These are phyloP conservation scores for Glarea lozoyensis DNA, from an alignment of 495 filamentous ascomycete genomes.

Conservation along the genomic window DNA sequence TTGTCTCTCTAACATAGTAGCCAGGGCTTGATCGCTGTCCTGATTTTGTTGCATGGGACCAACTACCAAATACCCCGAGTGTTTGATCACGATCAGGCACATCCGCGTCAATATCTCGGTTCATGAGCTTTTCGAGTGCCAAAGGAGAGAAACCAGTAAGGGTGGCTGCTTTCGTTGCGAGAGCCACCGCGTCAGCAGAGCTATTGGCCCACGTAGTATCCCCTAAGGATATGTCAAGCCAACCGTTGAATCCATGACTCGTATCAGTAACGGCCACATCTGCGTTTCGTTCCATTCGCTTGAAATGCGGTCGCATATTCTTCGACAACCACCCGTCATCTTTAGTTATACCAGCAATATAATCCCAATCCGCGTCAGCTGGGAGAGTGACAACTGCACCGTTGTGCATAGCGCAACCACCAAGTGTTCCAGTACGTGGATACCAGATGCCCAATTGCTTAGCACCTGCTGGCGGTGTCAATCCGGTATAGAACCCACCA, in stretches of 20 bases:
- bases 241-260: constrained; percentile 37
- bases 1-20: constrained; percentile 33
- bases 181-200: not conserved
- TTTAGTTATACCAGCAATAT: constrained; percentile 30
- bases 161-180: constrained; percentile 14
- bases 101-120: constrained; percentile 31
- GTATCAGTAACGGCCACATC: constrained; percentile 15
- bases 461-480: constrained; percentile 32
- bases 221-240: constrained; percentile 22
- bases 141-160: constrained; percentile 28
- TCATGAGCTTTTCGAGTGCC: constrained; percentile 21
- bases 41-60: constrained; percentile 27
- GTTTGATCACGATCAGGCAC: constrained; percentile 28
- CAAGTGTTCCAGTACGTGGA: constrained; percentile 36
- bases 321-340: constrained; percentile 32
- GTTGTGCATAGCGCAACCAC: constrained; percentile 38
- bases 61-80: constrained; percentile 35
- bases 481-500: constrained; percentile 30
- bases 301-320: constrained; percentile 36
- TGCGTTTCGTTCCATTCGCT: constrained; percentile 12
- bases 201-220: constrained; percentile 32
- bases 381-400: constrained; percentile 33
- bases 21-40: constrained; percentile 33
- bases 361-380: constrained; percentile 34
- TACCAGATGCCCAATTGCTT: constrained; percentile 33